These are phyloP conservation scores for Effrenium voratum DNA, from an alignment of 73 alveolate species.

Conservation along the genomic window DNA sequence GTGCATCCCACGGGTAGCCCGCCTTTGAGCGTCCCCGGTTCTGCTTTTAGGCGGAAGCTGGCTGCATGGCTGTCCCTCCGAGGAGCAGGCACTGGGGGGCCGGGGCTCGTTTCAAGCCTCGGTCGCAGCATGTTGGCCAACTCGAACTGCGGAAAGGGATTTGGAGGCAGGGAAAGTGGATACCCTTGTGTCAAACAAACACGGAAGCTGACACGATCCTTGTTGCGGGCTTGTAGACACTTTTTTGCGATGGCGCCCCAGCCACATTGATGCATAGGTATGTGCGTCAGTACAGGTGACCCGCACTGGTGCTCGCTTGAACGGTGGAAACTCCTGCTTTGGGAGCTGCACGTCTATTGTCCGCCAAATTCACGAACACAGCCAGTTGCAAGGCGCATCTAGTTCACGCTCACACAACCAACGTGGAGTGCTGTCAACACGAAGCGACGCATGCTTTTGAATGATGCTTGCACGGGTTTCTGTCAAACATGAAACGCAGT, in stretches of 20 bases:
- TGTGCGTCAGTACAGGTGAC: too few species aligned
- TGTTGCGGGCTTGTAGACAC: neutral
- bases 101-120: neutral
- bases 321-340: too few species aligned
- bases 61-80: slow-evolving; percentile 29
- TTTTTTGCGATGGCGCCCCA: neutral
- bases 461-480: too few species aligned
- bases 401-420: too few species aligned
- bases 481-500: too few species aligned
- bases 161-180: neutral
- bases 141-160: neutral
- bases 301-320: too few species aligned
- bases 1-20: neutral
- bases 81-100: neutral
- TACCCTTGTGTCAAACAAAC: neutral
- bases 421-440: too few species aligned
- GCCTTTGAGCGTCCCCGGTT: neutral
- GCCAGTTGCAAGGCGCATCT: too few species aligned
- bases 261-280: neutral
- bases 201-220: neutral
- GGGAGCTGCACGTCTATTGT: too few species aligned
- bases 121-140: neutral
- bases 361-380: too few species aligned
- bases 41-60: neutral
- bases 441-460: too few species aligned